Base-by-base conservation (phyloP, 495 filamentous ascomycete species). In the Lasiosphaeria miniovina region DNA sequence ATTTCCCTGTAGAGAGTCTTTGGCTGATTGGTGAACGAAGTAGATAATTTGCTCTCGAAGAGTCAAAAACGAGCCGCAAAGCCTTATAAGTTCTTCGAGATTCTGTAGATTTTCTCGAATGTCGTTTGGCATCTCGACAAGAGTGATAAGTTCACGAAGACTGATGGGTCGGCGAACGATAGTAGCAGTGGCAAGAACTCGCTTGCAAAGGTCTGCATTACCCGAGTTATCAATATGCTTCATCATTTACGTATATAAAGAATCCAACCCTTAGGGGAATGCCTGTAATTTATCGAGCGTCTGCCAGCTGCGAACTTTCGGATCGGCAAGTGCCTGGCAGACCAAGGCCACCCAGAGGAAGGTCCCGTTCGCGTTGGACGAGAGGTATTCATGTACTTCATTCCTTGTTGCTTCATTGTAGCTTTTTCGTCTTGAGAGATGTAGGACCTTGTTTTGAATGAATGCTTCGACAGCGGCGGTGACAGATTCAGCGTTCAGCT, bases 21-120 rank as follows among this genome's bases (percentile, higher is more conserved):
- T 71, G 38, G 65, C 74, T 14, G 74, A 78, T 61, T 75, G 71
- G 60, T 78, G 70, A 8, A 77, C 64, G 14, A 75, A 62, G 49
- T 60, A 59, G 35, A 78, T 61, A 31, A 40, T 63, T 7, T 62
- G 34, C 34, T 71, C 58, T 41, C 64, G 68, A 17, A 74, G 32
- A 3, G 60, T 66, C 6, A 71, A 60, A 56, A 72, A 68, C 32
- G 69, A 71, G 9, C 58, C 69, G 57, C 68, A 71, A 24, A 50
- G 35, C 12, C 41, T 35, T 10, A 71, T 53, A 59, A 70, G 31
- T 36, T 55, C 36, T 41, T 31, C 49, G 58, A 50, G 38, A 8
- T 35, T 36, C 36, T 48, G 3, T 14, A 43, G 10, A n/a, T 14
- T 6, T 12, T 24, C 35, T 45, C 38, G 3, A 33, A 55, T 48